Percentiles rank a stretch among this genome's conserved stretches.
Conservation (phyloP, 176 grass and related monocot species). For the Saccharum officinarum region DNA sequence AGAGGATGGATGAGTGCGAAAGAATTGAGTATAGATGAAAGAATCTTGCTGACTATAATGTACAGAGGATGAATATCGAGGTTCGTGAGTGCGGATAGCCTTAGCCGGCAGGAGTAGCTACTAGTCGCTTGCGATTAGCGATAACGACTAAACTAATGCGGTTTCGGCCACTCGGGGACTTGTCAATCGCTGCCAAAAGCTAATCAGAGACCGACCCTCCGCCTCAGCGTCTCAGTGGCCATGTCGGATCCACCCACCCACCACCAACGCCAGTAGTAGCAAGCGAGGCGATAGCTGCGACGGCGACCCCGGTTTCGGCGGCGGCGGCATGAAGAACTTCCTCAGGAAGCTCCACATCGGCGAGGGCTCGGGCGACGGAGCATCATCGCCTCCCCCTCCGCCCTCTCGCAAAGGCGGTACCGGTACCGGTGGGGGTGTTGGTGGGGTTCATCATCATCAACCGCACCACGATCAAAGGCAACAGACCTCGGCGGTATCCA, state of each 20-base stretch:
- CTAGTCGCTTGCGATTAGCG: conserved; percentile 24
- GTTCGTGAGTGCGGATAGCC: too few species aligned
- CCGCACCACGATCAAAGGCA: conserved; percentile 50
- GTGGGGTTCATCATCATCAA: conserved; percentile 25
- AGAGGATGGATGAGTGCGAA: too few species aligned
- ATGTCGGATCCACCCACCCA: conserved; percentile 79
- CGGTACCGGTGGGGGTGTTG: neutral
- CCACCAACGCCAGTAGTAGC: conserved; percentile 40
- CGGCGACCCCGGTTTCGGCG: conserved; percentile 19
- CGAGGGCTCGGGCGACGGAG: conserved; percentile 50
- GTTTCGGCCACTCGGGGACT: conserved; percentile 15
- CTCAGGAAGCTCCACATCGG: conserved; percentile 96
- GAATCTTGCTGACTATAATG: too few species aligned
- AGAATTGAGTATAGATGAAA: too few species aligned
- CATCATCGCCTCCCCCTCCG: conserved; percentile 25
- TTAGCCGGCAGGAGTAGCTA: conserved; percentile 21
- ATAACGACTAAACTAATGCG: conserved; percentile 44
- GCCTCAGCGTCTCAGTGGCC: conserved; percentile 47
- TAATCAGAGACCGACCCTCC: conserved; percentile 25
- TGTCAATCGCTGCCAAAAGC: conserved; percentile 52
- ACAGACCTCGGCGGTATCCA: conserved; percentile 51
- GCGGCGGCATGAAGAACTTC: conserved; percentile 87
- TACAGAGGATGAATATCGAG: too few species aligned
- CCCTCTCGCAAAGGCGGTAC: conserved; percentile 36
- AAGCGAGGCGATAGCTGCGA: conserved; percentile 29